A percentile compares a stretch with the other conserved stretches of the same genome.
Evolutionary conservation across 2,329 filamentous ascomycete species (phyloP).

Genomic region (Fusarium ambrosium): DNA sequence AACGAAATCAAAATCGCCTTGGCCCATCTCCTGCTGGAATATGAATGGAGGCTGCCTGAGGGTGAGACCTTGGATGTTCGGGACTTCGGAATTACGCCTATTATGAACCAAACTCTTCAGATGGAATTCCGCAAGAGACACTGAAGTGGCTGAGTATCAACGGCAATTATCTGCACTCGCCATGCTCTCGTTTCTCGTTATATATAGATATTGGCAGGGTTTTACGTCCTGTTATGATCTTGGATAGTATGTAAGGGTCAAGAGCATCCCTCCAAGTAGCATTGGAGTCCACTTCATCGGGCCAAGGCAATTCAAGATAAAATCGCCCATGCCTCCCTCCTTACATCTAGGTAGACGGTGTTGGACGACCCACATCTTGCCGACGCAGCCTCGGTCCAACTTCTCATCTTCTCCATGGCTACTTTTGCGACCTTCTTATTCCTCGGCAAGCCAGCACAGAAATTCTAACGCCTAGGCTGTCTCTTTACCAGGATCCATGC

Average conservation of each 20-base stretch:
- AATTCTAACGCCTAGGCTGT: too few relatives aligned
- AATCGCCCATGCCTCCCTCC: background rate
- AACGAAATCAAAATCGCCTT: background rate
- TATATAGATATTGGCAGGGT: background rate
- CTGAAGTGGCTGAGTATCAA: background rate
- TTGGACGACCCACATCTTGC: background rate
- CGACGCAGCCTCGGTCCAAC: too few relatives aligned
- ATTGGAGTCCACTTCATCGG: background rate
- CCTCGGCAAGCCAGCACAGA: too few relatives aligned
- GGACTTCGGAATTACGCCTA: background rate
- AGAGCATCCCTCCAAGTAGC: too few relatives aligned
- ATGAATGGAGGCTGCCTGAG: background rate
- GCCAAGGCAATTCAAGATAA: background rate
- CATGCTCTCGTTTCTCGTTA: background rate
- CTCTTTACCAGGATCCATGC: too few relatives aligned
- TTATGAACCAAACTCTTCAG: background rate
- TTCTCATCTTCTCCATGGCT: too few relatives aligned
- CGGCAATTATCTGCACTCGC: background rate
- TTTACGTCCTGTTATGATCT: background rate
- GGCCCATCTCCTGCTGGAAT: background rate
- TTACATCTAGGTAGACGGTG: background rate
- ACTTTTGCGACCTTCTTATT: too few relatives aligned
- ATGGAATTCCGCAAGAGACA: background rate
- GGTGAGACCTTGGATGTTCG: background rate
- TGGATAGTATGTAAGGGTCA: rapidly evolving